A percentile compares a stretch with the other conserved stretches of the same genome.
phyloP scores from a whole-genome alignment of 345 rosid species.

The Moringa oleifera region DNA sequence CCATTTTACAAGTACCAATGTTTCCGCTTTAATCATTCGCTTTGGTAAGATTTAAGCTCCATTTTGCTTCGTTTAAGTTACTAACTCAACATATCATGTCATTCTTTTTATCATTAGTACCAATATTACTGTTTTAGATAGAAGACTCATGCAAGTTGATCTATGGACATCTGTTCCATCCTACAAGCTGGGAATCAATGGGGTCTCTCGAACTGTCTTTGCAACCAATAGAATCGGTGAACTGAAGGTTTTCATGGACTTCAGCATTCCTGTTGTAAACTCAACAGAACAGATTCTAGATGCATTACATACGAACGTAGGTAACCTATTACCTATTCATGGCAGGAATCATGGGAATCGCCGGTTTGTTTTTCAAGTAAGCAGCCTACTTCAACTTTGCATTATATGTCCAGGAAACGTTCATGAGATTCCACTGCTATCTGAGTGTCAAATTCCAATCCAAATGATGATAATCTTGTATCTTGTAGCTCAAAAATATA shows the following conservation, averaged over 20 bases:
- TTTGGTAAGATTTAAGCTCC: conserved; percentile 31
- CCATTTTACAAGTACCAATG: conserved; percentile 36
- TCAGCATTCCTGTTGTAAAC: conserved; percentile 40
- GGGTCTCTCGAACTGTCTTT: conserved; percentile 39
- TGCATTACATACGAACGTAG: conserved; percentile 29
- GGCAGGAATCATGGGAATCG: conserved; percentile 32
- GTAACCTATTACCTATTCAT: conserved; percentile 23
- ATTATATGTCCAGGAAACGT: too few species aligned
- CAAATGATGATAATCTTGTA: conserved; percentile 3
- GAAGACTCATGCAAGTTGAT: conserved; percentile 46
- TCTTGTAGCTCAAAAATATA: conserved; percentile 38
- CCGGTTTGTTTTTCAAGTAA: conserved; percentile 37
- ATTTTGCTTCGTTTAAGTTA: conserved; percentile 4
- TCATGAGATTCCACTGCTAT: background rate
- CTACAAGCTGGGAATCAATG: conserved; percentile 33
- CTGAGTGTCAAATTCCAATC: background rate
- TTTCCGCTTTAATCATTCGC: conserved; percentile 30
- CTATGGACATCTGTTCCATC: conserved; percentile 47
- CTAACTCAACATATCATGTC: background rate
- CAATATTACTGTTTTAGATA: conserved; percentile 29
- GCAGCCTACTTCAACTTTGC: conserved; percentile 7
- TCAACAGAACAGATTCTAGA: conserved; percentile 39
- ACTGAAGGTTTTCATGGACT: conserved; percentile 40
- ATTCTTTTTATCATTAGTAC: conserved; percentile 11
- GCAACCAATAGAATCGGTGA: conserved; percentile 36